Conservation (phyloP, 1,284 basidiomycete genomes). For the Cutaneotrichosporon cyanovorans region DNA sequence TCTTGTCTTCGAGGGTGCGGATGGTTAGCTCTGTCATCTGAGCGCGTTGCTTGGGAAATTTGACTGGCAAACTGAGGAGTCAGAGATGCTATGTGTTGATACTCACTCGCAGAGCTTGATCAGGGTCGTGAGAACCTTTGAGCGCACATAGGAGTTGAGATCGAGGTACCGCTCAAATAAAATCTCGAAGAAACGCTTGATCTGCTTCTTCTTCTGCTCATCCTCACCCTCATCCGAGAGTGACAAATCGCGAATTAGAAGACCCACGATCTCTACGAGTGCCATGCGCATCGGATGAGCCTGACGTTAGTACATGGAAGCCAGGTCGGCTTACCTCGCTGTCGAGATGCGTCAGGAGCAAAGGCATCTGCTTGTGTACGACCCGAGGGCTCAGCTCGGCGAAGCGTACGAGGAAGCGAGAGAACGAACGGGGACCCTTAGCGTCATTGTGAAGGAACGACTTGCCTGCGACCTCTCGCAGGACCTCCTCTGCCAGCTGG, state of each 20-base stretch:
- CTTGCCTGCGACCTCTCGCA: conserved; percentile 50
- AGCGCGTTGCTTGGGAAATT: conserved; percentile 81
- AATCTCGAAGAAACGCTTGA: conserved; percentile 72
- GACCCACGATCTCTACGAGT: conserved; percentile 76
- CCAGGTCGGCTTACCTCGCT: conserved; percentile 62
- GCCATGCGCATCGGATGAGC: conserved; percentile 94
- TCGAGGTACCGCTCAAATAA: conserved; percentile 84
- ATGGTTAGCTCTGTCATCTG: conserved; percentile 68
- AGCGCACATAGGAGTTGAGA: conserved; percentile 80
- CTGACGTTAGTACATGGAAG: conserved; percentile 44
- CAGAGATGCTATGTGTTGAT: neutral
- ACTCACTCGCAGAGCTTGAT: conserved; percentile 58
- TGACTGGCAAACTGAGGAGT: conserved; percentile 58
- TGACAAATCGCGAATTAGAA: conserved; percentile 70
- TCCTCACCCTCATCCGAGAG: conserved; percentile 54
- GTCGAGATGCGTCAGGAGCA: conserved; percentile 79
- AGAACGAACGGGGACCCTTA: conserved; percentile 81
- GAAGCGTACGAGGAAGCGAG: conserved; percentile 73
- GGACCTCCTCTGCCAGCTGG: conserved; percentile 81
- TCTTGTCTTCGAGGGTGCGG: conserved; percentile 82
- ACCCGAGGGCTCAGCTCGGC: conserved; percentile 76
- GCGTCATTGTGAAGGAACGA: conserved; percentile 53
- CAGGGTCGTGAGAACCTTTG: conserved; percentile 74
- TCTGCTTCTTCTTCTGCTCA: conserved; percentile 67
- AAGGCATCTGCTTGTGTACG: conserved; percentile 80